Conservation (phyloP, 176 grass and related monocot species). For the Ampelocalamus luodianensis region DNA sequence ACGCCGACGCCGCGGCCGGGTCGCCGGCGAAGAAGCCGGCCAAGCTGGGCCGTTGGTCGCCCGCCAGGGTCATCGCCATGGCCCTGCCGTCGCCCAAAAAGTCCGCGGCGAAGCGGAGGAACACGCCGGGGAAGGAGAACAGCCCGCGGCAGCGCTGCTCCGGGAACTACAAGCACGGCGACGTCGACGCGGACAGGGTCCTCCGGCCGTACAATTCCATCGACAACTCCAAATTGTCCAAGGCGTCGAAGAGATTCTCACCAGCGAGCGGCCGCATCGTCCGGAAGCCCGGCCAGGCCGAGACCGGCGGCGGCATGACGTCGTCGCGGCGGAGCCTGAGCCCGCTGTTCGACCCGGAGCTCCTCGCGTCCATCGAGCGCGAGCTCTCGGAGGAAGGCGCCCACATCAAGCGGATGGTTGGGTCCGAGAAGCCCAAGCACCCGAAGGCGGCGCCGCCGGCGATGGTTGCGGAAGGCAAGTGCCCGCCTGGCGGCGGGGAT, state of each 20-base stretch:
- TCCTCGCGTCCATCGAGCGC: conserved; percentile 80
- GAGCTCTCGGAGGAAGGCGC: conserved; percentile 80
- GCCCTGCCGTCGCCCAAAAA: conserved; percentile 62
- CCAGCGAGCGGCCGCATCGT: conserved; percentile 58
- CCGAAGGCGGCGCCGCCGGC: conserved; percentile 56
- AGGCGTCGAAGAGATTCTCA: conserved; percentile 61
- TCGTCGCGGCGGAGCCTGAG: conserved; percentile 82
- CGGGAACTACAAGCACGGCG: conserved; percentile 38
- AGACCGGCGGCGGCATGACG: conserved; percentile 46
- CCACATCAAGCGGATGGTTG: conserved; percentile 72
- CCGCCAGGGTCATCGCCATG: conserved; percentile 54
- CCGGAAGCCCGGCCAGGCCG: conserved; percentile 44
- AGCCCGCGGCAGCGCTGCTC: conserved; percentile 67
- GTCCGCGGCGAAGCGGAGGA: conserved; percentile 46
- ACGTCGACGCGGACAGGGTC: conserved; percentile 51
- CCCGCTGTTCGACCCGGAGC: conserved; percentile 93
- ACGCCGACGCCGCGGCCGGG: conserved; percentile 38
- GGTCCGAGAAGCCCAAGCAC: conserved; percentile 53
- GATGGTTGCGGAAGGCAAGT: conserved; percentile 50
- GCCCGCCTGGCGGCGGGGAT: conserved; percentile 53
- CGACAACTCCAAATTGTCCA: conserved; percentile 74
- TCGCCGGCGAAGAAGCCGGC: conserved; percentile 73
- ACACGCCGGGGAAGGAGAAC: conserved; percentile 79
- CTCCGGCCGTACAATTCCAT: conserved; percentile 75
- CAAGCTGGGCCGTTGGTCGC: conserved; percentile 65